Base-by-base conservation (phyloP, 352 stramenopile genomes). In the Pythium diclinum region DNA sequence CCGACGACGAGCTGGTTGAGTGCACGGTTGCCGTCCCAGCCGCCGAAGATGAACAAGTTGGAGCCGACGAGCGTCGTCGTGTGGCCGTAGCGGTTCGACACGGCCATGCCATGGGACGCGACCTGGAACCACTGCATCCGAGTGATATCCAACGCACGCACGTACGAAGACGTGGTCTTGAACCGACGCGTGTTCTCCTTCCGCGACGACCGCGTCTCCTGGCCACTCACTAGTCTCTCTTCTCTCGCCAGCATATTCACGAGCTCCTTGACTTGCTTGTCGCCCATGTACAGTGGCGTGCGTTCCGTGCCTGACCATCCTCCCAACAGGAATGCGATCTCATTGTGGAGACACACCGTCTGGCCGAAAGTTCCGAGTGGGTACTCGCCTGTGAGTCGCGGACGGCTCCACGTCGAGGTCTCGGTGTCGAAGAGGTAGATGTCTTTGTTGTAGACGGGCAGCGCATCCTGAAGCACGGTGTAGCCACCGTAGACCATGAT, bases 401-500 rank as follows among this genome's bases (percentile, higher is more conserved):
- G 81, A 6, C 85, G 81, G 56, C 79, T 90, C 85, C 85, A 93
- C 32, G 69, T 66, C 46, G 78, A 70, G 6, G 49, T 79, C 19
- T 78, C 74, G 16, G 73, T 80, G 60, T 94, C 77, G 16, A 92
- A 68, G 17, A 88, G 71, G 59, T 88, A 87, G 21, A 92, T 61
- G 67, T 92, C 83, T 57, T 89, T 88, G 71, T 88, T 87, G 70
- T 91, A 92, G 49, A 80, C 79, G 5, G 81, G 83, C 36, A 89
- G 65, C 17, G 70, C 55, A 6, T 86, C 73, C 0, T 69, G 61
- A 3, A 76, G 51, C 13, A 90, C 77, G 7, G 68, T 75, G 67
- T 92, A 94, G 49, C 91, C 92, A 30, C 91, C 91, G 69, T 89
- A 94, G 21, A 95, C 74, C 42, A 97, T 63, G 13, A 70, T 30